Percentiles rank a stretch among this genome's conserved stretches.
phyloP scores from a whole-genome alignment of 2,329 filamentous ascomycete species.

The Emergomyces orientalis region DNA sequence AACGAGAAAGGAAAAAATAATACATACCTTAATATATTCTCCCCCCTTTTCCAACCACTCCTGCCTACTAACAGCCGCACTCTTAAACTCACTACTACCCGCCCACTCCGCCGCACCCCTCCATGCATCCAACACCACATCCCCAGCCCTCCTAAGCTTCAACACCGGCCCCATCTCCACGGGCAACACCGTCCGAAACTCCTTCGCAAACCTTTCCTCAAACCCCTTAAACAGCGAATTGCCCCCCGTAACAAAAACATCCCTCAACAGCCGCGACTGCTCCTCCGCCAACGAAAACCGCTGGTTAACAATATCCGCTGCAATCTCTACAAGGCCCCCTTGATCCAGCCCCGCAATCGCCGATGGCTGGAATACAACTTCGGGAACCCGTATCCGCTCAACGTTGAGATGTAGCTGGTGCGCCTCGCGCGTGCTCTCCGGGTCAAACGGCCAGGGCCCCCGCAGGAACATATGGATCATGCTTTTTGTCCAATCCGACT shows the following conservation, averaged over 20 bases:
- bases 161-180: slow-evolving; percentile 50
- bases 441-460: slow-evolving; percentile 77
- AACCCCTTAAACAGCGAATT: slow-evolving; percentile 81
- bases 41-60: slow-evolving; percentile 88
- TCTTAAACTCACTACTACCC: slow-evolving; percentile 46
- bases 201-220: slow-evolving; percentile 66
- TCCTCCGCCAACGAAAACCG: slow-evolving; percentile 53
- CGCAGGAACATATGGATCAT: slow-evolving; percentile 83
- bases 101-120: slow-evolving; percentile 85
- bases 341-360: slow-evolving; percentile 82
- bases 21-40: slow-evolving; percentile 73
- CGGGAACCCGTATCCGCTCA: slow-evolving; percentile 86
- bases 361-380: slow-evolving; percentile 84
- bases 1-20: neutral
- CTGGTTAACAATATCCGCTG: slow-evolving; percentile 78
- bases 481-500: slow-evolving; percentile 90
- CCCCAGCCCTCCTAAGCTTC: slow-evolving; percentile 60
- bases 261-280: slow-evolving; percentile 63
- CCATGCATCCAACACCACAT: slow-evolving; percentile 84
- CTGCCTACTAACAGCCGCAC: slow-evolving; percentile 57
- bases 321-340: slow-evolving; percentile 85
- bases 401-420: slow-evolving; percentile 94
- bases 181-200: slow-evolving; percentile 64
- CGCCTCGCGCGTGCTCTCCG: slow-evolving; percentile 66
- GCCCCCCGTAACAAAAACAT: slow-evolving; percentile 92